Evolutionary conservation across 2,329 filamentous ascomycete genomes (phyloP).

Genomic region (Trichophyton mentagrophytes): DNA sequence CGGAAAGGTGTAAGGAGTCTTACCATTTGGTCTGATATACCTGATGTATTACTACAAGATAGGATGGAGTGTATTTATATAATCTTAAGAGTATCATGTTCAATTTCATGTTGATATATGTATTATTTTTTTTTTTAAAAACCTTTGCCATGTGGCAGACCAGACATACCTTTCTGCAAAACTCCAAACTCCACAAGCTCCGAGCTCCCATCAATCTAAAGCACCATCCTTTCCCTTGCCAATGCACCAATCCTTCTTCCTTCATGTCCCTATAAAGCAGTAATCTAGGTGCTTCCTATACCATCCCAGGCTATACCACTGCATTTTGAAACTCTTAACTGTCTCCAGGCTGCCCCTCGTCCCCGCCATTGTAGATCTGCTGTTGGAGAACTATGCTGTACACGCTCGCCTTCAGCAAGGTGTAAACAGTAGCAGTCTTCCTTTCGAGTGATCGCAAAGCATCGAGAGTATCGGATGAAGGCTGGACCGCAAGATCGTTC

Average conservation of each 20-base stretch:
- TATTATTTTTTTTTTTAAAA: neutral
- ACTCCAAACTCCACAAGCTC: neutral
- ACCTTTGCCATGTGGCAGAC: neutral
- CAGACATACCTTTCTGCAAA: neutral
- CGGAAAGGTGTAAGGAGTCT: constrained; percentile 36
- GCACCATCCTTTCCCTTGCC: neutral
- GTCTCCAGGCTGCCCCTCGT: constrained; percentile 17
- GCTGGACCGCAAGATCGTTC: constrained; percentile 48
- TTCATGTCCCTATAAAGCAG: neutral
- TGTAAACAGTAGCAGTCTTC: constrained; percentile 91
- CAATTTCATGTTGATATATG: neutral
- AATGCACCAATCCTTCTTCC: neutral
- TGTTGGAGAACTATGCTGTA: constrained; percentile 98
- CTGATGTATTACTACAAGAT: constrained; percentile 1
- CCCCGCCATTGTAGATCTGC: constrained; percentile 58
- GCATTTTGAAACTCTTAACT: neutral
- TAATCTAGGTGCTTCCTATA: too few species aligned
- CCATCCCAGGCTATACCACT: neutral
- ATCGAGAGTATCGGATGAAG: constrained; percentile 64
- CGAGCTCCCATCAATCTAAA: neutral
- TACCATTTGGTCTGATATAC: neutral
- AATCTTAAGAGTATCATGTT: neutral
- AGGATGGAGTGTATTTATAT: constrained; percentile 3
- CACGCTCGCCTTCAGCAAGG: constrained; percentile 90
- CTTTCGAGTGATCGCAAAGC: constrained; percentile 76